Percentiles rank a stretch among this genome's conserved stretches.
Evolutionary conservation across 306 rosid species (phyloP).

Genomic region (Boehmeria nivea): DNA sequence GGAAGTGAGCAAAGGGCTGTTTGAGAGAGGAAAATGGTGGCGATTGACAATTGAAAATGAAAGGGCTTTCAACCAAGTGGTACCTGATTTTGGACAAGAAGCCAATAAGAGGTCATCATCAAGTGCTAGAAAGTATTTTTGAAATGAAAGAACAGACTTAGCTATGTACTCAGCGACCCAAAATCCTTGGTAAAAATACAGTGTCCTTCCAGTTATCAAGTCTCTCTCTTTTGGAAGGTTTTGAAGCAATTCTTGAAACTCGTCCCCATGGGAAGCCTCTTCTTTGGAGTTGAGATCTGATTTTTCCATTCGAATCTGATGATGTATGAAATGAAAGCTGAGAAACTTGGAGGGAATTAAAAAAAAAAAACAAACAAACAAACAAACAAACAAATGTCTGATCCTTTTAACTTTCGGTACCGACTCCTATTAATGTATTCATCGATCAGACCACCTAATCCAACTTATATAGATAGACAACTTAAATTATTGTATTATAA

Average conservation of each 20-base stretch:
- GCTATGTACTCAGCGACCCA: neutral
- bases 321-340: too few species aligned
- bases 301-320: too few species aligned
- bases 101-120: neutral
- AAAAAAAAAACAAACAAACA: too few species aligned
- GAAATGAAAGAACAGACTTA: neutral
- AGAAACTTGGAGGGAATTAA: too few species aligned
- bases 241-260: constrained; percentile 5
- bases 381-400: too few species aligned
- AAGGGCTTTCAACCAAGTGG: neutral
- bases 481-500: too few species aligned
- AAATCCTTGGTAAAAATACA: neutral
- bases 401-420: too few species aligned
- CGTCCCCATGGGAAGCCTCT: too few species aligned
- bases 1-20: neutral
- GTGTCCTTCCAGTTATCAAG: neutral
- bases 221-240: neutral
- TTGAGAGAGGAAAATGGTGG: neutral
- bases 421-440: too few species aligned
- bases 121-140: neutral
- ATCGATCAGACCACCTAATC: too few species aligned
- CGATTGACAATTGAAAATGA: neutral
- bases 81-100: neutral
- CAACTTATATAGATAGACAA: too few species aligned
- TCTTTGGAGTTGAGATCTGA: too few species aligned